Percentiles rank a stretch among this genome's conserved stretches.
Evolutionary conservation across 805 yeast genomes (phyloP).

Genomic region (Naumovozyma dairenensis): DNA sequence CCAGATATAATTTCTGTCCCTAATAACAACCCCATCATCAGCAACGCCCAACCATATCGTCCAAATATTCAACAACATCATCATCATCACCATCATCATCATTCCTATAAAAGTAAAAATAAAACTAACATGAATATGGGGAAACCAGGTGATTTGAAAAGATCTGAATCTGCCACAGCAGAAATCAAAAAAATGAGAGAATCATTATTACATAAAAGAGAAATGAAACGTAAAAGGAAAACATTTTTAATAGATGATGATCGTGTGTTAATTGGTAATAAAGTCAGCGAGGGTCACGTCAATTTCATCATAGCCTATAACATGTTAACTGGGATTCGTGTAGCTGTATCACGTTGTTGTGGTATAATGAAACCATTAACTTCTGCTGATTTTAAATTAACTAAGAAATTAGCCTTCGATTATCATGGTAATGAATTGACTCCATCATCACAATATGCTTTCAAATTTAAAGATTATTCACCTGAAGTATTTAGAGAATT

Average conservation of each 20-base stretch:
- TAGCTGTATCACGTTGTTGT: slow-evolving; percentile 86
- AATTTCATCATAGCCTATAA: slow-evolving; percentile 92
- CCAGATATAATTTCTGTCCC: background rate
- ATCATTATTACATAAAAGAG: slow-evolving; percentile 37
- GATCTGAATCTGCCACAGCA: slow-evolving; percentile 31
- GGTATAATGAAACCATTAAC: slow-evolving; percentile 68
- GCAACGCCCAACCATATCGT: too few relatives aligned
- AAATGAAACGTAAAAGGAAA: slow-evolving; percentile 33
- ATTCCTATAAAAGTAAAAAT: slow-evolving; percentile 6
- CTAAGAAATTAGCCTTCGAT: slow-evolving; percentile 79
- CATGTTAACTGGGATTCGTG: slow-evolving; percentile 94
- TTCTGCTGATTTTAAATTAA: slow-evolving; percentile 55
- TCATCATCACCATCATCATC: too few relatives aligned
- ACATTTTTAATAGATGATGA: slow-evolving; percentile 41
- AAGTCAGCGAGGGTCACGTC: slow-evolving; percentile 85
- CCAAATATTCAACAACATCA: too few relatives aligned
- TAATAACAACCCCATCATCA: too few relatives aligned
- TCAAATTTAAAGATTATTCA: slow-evolving; percentile 91
- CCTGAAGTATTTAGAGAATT: slow-evolving; percentile 90
- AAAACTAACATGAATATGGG: slow-evolving; percentile 5
- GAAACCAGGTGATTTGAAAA: slow-evolving; percentile 13
- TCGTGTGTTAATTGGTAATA: slow-evolving; percentile 60
- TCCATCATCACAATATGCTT: slow-evolving; percentile 90
- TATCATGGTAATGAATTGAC: slow-evolving; percentile 79
- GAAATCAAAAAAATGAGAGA: slow-evolving; percentile 45